A percentile compares a stretch with the other conserved stretches of the same genome.
Evolutionary conservation across 1,284 basidiomycete genomes (phyloP).

Genomic region (Sanghuangporus sanghuang): DNA sequence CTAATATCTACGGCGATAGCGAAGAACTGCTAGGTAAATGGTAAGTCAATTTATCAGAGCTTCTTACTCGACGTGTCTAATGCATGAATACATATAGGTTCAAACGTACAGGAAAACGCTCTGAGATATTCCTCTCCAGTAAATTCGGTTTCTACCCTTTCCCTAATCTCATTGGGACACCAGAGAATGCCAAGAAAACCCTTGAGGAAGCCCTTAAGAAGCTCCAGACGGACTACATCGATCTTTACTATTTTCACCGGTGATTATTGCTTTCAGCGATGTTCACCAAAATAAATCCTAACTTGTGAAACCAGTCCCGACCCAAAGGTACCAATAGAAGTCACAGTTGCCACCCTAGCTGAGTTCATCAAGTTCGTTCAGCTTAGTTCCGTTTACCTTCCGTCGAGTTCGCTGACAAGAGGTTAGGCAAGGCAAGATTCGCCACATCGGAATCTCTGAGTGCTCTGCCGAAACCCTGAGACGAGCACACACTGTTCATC

Average conservation of each 20-base stretch:
- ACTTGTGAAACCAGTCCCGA: constrained; percentile 33
- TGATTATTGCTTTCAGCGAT: constrained; percentile 16
- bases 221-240: constrained; percentile 41
- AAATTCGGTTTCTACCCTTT: constrained; percentile 41
- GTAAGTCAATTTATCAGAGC: constrained; percentile 19
- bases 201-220: constrained; percentile 33
- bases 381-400: not conserved
- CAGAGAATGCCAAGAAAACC: constrained; percentile 32
- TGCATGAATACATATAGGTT: constrained; percentile 32
- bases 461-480: constrained; percentile 51
- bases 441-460: constrained; percentile 60
- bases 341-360: constrained; percentile 46
- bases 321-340: constrained; percentile 41
- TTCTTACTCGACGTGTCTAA: not conserved
- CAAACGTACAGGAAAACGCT: constrained; percentile 38
- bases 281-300: not conserved
- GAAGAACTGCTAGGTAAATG: constrained; percentile 43
- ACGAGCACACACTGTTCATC: constrained; percentile 56
- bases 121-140: constrained; percentile 42
- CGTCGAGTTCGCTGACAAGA: not conserved
- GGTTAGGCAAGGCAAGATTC: constrained; percentile 52
- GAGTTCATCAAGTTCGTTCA: constrained; percentile 45
- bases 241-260: constrained; percentile 43
- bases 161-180: constrained; percentile 26
- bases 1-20: constrained; percentile 38